These are phyloP conservation scores for Wallacemonas rigidus DNA, from an alignment of 208 protist species.

Conservation along the genomic window DNA sequence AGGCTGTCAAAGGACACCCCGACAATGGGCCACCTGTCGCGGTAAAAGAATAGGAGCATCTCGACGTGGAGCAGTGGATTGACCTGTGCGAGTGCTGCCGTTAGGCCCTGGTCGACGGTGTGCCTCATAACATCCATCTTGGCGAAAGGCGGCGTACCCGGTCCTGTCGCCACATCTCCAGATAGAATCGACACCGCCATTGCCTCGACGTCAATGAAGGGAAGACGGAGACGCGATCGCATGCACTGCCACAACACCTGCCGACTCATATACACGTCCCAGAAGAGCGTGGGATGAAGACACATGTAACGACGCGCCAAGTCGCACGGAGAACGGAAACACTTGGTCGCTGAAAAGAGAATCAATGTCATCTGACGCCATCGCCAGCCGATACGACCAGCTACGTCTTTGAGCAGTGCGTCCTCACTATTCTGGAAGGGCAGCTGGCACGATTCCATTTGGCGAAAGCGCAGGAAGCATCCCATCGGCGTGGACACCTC, in stretches of 20 bases:
- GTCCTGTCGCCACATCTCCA: neutral
- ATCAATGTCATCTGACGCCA: constrained; percentile 31
- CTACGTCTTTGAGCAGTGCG: constrained; percentile 21
- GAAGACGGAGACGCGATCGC: neutral
- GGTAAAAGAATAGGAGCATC: neutral
- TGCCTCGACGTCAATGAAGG: neutral
- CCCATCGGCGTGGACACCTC: constrained; percentile 15
- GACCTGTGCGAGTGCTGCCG: neutral
- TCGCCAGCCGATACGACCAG: constrained; percentile 18
- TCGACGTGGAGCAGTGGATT: neutral
- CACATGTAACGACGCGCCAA: constrained; percentile 40
- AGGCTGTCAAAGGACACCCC: constrained; percentile 1
- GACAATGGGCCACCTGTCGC: neutral
- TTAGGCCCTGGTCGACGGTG: neutral
- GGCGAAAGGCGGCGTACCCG: neutral
- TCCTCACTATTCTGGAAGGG: constrained; percentile 34
- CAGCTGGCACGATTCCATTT: constrained; percentile 15
- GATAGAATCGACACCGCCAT: neutral
- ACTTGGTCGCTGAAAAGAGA: constrained; percentile 23
- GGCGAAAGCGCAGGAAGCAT: constrained; percentile 35
- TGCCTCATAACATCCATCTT: neutral
- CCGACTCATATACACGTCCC: constrained; percentile 1
- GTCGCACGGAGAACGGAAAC: constrained; percentile 36
- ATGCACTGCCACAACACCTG: neutral
- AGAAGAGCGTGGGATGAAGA: neutral